Percentiles rank a stretch among this genome's conserved stretches.
phyloP scores from a whole-genome alignment of 176 grass and related monocot species.

The Olyra latifolia region DNA sequence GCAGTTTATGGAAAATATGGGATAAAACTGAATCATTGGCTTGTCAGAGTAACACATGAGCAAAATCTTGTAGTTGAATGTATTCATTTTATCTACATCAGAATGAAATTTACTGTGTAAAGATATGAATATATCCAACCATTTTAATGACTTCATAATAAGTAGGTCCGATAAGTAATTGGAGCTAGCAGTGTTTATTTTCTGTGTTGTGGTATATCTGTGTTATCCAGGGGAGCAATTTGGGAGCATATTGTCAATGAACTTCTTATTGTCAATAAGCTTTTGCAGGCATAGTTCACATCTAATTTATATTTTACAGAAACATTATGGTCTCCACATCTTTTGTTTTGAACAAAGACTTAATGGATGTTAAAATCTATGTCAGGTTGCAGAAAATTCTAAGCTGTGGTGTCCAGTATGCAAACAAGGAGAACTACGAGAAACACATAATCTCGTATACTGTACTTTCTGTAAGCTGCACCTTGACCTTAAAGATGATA shows the following conservation, averaged over 20 bases:
- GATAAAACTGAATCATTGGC: neutral
- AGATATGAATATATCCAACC: neutral
- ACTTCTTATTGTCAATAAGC: neutral
- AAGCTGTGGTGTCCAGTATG: constrained; percentile 89
- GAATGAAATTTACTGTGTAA: constrained; percentile 1
- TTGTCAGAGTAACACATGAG: neutral
- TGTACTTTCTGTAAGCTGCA: constrained; percentile 69
- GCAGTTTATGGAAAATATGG: neutral
- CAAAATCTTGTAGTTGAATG: neutral
- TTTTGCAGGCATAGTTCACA: neutral
- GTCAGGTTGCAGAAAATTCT: constrained; percentile 38
- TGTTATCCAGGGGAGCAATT: constrained; percentile 6
- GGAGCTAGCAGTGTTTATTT: neutral
- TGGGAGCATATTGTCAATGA: constrained; percentile 8
- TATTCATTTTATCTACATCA: neutral
- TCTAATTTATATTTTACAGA: neutral
- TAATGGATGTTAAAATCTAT: constrained; percentile 28
- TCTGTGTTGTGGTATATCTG: neutral
- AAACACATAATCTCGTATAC: constrained; percentile 67
- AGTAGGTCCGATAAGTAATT: neutral
- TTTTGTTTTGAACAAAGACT: constrained; percentile 21
- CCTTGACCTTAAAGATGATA: constrained; percentile 79
- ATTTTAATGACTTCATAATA: neutral
- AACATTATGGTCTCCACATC: neutral
- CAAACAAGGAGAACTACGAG: constrained; percentile 72